Base-by-base conservation (phyloP, 768 basidiomycete genomes). In the Leccinum arenicola region DNA sequence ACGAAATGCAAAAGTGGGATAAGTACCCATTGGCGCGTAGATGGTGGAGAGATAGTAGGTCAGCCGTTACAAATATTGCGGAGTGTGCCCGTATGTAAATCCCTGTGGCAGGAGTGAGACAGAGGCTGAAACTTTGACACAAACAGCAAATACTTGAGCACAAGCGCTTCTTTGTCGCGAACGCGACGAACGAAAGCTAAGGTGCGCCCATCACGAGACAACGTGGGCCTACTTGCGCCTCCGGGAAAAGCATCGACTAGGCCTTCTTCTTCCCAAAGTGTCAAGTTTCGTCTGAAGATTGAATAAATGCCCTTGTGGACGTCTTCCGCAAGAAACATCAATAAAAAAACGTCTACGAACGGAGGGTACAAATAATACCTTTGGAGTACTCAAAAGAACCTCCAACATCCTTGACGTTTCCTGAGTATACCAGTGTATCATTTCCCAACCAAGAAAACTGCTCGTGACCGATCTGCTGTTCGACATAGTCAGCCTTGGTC, bases 1-100 rank as follows among this genome's bases (percentile, higher is more conserved):
- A 59, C 61, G 54, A 66, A 90, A 90, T 8, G 88, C 79, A 66
- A 87, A 91, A 1, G 87, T 85, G 0, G 88, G 89, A 63, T 91
- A 91, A 43, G 88, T 91, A 11, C 88, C 87, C 87, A 89, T 89
- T 0, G 89, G 88, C 14, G 88, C 86, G 9, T 84, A 88, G 53
- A 88, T 76, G 10, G 70, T 68, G 21, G 77, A 77, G n/a, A 85
- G 75, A 67, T 91, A 88, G 64, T 88, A 89, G 2, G 80, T 85
- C 33, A 91, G 75, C 87, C 88, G 56, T 88, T 73, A 84, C 86
- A 90, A 17, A 84, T 71, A 65, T 89, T 72, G 63, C 80, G 82
- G 40, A 87, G 73, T 3, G 85, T 86, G 17, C 88, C 89, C 1
- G 85, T 86, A 40, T 76, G 68, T 19, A 91, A 75, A 66, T 90